Base-by-base conservation (phyloP, 2,329 filamentous ascomycete genomes). In the Beauveria sp. region DNA sequence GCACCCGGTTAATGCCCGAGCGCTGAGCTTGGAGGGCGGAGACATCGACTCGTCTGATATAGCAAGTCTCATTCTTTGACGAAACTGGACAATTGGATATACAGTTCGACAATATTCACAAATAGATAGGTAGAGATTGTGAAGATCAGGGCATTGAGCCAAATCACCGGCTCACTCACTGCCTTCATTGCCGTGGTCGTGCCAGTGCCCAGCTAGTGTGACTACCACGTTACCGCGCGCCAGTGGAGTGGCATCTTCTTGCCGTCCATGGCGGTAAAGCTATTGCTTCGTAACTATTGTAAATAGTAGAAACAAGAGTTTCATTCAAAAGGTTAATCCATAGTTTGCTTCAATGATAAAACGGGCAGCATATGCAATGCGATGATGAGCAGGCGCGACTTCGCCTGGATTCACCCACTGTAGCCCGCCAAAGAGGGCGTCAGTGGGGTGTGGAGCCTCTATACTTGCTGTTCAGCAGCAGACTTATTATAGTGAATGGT, bases 161-260 rank as follows among this genome's bases (percentile, higher is more conserved):
- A 85, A 30, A 85, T 78, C 68, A 84, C 79, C 0, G 81, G 80
- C 1, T 73, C 74, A 1, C 73, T 72, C 2, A 22, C 22, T 22
- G 22, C 12, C 79, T 61, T 85, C 81, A 53, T 84, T 84, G 3
- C 83, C 83, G 61, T 85, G 82, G 62, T 85, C 83, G 63, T 84
- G 82, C 76, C 80, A 85, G 66, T 83, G 79, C 82, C 82, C 85
- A 0, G 76, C 79, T 0, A 82, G 83, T 0, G 83, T 85, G 1
- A 84, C 69, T 16, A 85, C 80, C 1, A 85, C 79, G 63, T 85
- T 82, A 9, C 82, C 81, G 2, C 77, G 73, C 22, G 73, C 66
- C 68, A 85, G 80, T 2, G 72, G 70, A 85, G 80, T 2, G 72
- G 70, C 64, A 85, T 80, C 59, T 80, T 77, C 47, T 74, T 70